These are phyloP conservation scores for Wickerhamiella galacta DNA, from an alignment of 805 yeast species.

Conservation along the genomic window DNA sequence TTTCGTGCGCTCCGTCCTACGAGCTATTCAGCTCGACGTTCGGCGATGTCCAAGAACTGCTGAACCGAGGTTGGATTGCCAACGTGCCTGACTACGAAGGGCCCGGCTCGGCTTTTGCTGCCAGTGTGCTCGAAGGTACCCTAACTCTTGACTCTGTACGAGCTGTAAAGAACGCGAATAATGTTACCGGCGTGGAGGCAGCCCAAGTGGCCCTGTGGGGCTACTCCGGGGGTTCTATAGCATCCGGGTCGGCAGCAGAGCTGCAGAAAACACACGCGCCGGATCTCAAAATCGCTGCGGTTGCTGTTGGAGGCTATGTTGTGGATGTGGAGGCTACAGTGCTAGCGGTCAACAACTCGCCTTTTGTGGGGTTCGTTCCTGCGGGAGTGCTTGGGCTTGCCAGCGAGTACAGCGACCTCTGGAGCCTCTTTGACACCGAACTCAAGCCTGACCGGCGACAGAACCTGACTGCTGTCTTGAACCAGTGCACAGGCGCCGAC, in stretches of 20 bases:
- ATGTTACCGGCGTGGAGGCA: conserved; percentile 2
- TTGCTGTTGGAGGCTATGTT: conserved; percentile 16
- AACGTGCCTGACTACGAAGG: conserved; percentile 18
- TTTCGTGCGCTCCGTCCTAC: conserved; percentile 15
- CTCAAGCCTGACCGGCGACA: conserved; percentile 4
- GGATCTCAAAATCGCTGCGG: conserved; percentile 15
- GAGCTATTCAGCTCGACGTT: conserved; percentile 7
- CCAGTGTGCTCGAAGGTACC: conserved; percentile 17
- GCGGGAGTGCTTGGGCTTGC: conserved; percentile 15
- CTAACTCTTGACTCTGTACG: conserved; percentile 19
- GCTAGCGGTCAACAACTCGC: conserved; percentile 7
- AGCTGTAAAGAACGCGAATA: conserved; percentile 10
- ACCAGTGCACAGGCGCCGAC: conserved; percentile 10
- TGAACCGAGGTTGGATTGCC: conserved; percentile 12
- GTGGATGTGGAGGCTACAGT: conserved; percentile 10
- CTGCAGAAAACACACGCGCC: conserved; percentile 16
- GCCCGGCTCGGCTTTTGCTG: conserved; percentile 11
- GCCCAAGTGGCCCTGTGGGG: conserved; percentile 12
- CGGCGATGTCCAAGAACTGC: conserved; percentile 7
- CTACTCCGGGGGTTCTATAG: conserved; percentile 18
- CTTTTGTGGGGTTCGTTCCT: conserved; percentile 15
- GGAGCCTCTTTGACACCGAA: conserved; percentile 3
- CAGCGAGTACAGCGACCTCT: conserved; percentile 12
- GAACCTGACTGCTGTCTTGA: conserved; percentile 2
- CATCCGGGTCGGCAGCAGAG: conserved; percentile 19